Evolutionary conservation across 306 rosid genomes (phyloP), one percentile per base, ranked within the genome.

Genomic region (Dryas octopetala): DNA sequence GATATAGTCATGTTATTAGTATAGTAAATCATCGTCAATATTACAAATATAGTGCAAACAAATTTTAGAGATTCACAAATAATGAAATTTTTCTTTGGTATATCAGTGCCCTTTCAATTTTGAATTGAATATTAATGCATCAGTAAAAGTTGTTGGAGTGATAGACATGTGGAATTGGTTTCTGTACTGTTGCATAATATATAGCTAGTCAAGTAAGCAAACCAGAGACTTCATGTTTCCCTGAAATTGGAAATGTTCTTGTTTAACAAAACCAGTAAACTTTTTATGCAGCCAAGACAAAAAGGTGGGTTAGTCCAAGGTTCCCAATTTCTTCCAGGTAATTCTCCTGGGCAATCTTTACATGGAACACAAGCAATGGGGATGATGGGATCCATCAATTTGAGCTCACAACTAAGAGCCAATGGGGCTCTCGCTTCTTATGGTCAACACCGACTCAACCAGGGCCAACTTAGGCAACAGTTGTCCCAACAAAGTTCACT

Each of bases 301-400:
- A 92, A 89, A 74, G 64, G 91, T 61, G 96, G 91, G 53, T 53
- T 90, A 53, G 96, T 84, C 76, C 99, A 90, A 78, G 87, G 89
- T 28, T 82, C 98, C 1, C 99, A 96, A 73, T 90, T 92, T 78
- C 89, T 88, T 66, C 73, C 84, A 0, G 83, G 87, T 78, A 95
- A 90, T 82, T 86, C 97, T 65, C 60, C 92, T 10, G 96, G 89
- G 71, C 97, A 90, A 74, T 47, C 97, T 81, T 82, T 90, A 74
- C 99, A 92, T 88, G 96, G 92, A 80, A 86, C 90, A 84, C 97
- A 95, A 80, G 85, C 93, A 26, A 88, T 90, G 84, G 98, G 97
- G 74, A 85, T 92, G 91, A 86, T 96, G 85, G 93, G 92, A 26
- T 58, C 83, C 1, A 73, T 87, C 19, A 93, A 89, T 89, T 77